These are phyloP conservation scores for Paracoccidioides lutzii DNA, from an alignment of 2,329 filamentous ascomycete genomes.

Conservation along the genomic window DNA sequence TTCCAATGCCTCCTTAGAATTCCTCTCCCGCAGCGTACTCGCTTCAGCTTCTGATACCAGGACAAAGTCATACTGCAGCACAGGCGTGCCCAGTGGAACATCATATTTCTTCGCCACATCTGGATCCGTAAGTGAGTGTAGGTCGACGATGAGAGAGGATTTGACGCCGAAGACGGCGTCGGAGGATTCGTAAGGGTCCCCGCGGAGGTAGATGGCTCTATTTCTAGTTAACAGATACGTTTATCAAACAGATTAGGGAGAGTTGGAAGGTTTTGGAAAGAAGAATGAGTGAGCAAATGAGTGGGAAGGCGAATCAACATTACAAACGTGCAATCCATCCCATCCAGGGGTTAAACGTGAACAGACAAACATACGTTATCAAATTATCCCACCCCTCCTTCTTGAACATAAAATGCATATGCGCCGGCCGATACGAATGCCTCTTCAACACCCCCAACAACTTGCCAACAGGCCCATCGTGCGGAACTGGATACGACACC, in stretches of 20 bases:
- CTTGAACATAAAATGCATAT: constrained; percentile 84
- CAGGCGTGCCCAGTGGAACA: constrained; percentile 48
- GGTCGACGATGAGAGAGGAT: constrained; percentile 59
- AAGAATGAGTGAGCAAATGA: neutral
- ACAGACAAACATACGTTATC: constrained; percentile 53
- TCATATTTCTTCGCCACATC: constrained; percentile 45
- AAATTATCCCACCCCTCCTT: constrained; percentile 63
- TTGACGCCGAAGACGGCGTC: constrained; percentile 85
- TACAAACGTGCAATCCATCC: neutral
- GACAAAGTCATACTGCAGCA: constrained; percentile 65
- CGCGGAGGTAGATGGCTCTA: constrained; percentile 58
- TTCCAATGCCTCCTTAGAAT: constrained; percentile 54
- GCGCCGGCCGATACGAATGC: constrained; percentile 65
- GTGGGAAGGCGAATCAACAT: neutral
- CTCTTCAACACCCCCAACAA: constrained; percentile 52
- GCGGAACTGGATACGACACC: constrained; percentile 72
- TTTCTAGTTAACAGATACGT: constrained; percentile 27
- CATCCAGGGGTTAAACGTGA: neutral
- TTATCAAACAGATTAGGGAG: neutral
- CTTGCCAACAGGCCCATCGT: constrained; percentile 71
- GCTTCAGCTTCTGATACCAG: constrained; percentile 61
- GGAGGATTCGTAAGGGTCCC: constrained; percentile 68
- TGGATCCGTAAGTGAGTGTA: constrained; percentile 39
- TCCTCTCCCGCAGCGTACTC: constrained; percentile 49
- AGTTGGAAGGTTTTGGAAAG: neutral